These are phyloP conservation scores for Malus hybrid DNA, from an alignment of 331 rosid species.

Conservation along the genomic window DNA sequence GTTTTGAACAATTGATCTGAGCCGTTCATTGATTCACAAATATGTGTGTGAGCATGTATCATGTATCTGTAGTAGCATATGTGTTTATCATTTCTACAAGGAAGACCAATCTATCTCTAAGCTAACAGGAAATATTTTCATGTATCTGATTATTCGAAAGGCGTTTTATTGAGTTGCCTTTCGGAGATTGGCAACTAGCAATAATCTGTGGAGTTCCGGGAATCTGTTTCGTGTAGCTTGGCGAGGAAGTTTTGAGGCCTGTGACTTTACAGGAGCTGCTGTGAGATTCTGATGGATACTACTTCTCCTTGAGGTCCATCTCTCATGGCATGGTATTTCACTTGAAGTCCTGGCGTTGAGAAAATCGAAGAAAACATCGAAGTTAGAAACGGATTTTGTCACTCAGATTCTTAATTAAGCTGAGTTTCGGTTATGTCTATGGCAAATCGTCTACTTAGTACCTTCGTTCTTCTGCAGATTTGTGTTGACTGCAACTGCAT, in stretches of 20 bases:
- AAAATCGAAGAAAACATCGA: neutral
- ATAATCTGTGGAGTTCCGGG: too few relatives aligned
- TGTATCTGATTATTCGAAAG: neutral
- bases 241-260: neutral
- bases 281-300: conserved; percentile 83
- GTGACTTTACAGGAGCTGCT: conserved; percentile 66
- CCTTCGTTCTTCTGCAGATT: conserved; percentile 93
- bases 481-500: conserved; percentile 95
- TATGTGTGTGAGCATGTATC: too few relatives aligned
- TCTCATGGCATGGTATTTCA: conserved; percentile 84
- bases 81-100: neutral
- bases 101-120: neutral
- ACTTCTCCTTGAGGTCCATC: conserved; percentile 76
- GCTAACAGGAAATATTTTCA: neutral
- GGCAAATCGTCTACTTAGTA: neutral
- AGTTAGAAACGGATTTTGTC: neutral
- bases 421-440: neutral
- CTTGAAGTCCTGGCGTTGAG: conserved; percentile 59
- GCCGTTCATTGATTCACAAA: too few relatives aligned
- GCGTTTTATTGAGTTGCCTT: neutral
- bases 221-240: neutral
- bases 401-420: neutral
- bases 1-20: too few relatives aligned
- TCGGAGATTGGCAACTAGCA: too few relatives aligned
- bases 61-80: neutral